Conservation (phyloP, 2,329 filamentous ascomycete species). For the Capronia coronata region DNA sequence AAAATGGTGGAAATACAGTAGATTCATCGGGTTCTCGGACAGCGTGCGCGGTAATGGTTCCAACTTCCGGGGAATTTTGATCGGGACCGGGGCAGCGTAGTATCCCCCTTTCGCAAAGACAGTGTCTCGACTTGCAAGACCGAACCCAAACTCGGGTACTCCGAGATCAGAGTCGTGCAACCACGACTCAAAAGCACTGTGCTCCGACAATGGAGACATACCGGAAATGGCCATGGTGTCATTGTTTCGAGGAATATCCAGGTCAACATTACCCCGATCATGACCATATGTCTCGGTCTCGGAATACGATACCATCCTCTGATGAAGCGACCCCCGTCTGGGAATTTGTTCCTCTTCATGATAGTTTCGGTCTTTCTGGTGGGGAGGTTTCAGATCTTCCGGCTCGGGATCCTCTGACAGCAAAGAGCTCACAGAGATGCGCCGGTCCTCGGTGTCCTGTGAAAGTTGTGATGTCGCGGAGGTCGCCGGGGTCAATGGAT, state of each 20-base stretch:
- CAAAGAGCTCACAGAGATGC: constrained; percentile 61
- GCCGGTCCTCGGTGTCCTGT: constrained; percentile 40
- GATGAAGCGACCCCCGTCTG: constrained; percentile 26
- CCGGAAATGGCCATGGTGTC: constrained; percentile 60
- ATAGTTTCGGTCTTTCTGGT: constrained; percentile 10
- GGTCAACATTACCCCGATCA: constrained; percentile 63
- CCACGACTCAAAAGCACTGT: constrained; percentile 29
- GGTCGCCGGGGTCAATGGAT: constrained; percentile 40
- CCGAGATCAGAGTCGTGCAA: constrained; percentile 25
- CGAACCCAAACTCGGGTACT: constrained; percentile 44
- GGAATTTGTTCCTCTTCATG: constrained; percentile 16
- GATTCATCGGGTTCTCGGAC: constrained; percentile 68
- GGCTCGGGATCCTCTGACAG: constrained; percentile 48
- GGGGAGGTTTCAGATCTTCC: constrained; percentile 10
- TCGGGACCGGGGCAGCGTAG: constrained; percentile 61
- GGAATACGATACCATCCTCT: constrained; percentile 28
- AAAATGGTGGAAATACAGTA: constrained; percentile 68
- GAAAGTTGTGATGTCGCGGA: constrained; percentile 31
- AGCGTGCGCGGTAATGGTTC: constrained; percentile 53
- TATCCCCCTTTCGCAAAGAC: constrained; percentile 59
- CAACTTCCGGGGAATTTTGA: constrained; percentile 54
- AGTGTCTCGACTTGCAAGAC: constrained; percentile 44
- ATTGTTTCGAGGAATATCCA: constrained; percentile 65
- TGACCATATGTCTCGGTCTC: constrained; percentile 53
- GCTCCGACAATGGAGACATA: constrained; percentile 38